Base-by-base conservation (phyloP, 345 rosid species). In the Barbarea vulgaris region DNA sequence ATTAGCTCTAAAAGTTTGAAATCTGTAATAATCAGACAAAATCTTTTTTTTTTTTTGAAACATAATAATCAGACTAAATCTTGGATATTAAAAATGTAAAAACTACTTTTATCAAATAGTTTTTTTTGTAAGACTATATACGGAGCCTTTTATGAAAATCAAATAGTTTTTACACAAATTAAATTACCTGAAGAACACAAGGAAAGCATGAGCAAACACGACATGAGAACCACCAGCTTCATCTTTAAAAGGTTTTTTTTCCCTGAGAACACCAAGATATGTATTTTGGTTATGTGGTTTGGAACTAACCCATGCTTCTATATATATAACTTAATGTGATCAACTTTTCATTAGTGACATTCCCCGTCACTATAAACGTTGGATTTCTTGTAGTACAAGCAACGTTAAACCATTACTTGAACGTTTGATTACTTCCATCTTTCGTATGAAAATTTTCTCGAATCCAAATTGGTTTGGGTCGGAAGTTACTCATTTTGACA, bases 141-240 rank as follows among this genome's bases (percentile, higher is more conserved):
- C 12, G 46, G 2, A 44, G 14, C 10, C 7, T 22, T 46, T 31
- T 21, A 12, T 13, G 27, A 11, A 42, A 57, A 30, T 44, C 65
- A 59, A 47, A 31, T 22, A 21, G 24, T 39, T 30, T 11, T 27
- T 7, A 31, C 22, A 62, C 18, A 37, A 37, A 28, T 4, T 31
- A 22, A 24, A 41, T 47, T 71, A 71, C 75, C 75, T 34, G 75
- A 71, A 47, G 68, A 71, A 28, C 60, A 71, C 37, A 60, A 47
- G 21, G 56, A 3, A 60, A 71, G 27, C 75, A 48, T 3, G 37
- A 71, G 68, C 30, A 71, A 60, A 14, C 51, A 42, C 19, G 68
- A 48, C 6, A 71, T 34, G 37, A 50, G 39, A 50, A 48, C 50
- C 27, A 36, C 39, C 19, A 34, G 15, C 60, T 60, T 71, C 59